A percentile compares a stretch with the other conserved stretches of the same genome.
Evolutionary conservation across 805 yeast genomes (phyloP).

Genomic region (Yamadazyma tumulicola): DNA sequence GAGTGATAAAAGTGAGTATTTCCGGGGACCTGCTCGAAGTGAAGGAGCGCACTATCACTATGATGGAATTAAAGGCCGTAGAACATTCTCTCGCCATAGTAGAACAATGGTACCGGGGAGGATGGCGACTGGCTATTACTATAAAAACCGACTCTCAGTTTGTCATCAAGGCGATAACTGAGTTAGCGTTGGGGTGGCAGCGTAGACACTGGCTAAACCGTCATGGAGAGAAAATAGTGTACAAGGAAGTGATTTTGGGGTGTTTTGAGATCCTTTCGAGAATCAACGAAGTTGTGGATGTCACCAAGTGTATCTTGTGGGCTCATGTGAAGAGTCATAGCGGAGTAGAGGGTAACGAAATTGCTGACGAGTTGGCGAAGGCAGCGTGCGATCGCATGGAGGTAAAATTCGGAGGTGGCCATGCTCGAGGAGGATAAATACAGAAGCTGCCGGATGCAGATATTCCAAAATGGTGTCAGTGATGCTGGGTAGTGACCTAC

Average conservation of each 20-base stretch:
- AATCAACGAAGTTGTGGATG: constrained; percentile 9
- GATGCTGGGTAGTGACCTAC: too few relatives aligned
- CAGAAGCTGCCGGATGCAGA: too few relatives aligned
- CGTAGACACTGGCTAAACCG: constrained; percentile 49
- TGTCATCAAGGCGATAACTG: constrained; percentile 50
- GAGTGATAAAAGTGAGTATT: too few relatives aligned
- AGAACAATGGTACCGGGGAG: not conserved
- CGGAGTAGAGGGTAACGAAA: constrained; percentile 67
- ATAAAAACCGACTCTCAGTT: constrained; percentile 75
- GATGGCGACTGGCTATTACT: too few relatives aligned
- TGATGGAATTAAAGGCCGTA: constrained; percentile 77
- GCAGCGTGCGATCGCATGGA: constrained; percentile 41
- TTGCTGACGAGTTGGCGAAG: constrained; percentile 73
- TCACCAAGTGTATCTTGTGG: constrained; percentile 31
- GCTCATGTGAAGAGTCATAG: constrained; percentile 71
- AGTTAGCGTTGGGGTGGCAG: constrained; percentile 58
- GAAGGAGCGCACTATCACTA: constrained; percentile 82
- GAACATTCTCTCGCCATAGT: constrained; percentile 43
- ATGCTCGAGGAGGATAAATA: too few relatives aligned
- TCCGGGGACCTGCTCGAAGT: too few relatives aligned
- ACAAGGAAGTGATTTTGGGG: constrained; percentile 47
- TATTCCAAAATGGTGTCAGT: too few relatives aligned
- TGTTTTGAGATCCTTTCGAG: constrained; percentile 15
- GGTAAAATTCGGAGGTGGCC: too few relatives aligned
- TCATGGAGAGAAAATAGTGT: constrained; percentile 45